Evolutionary conservation across 1,284 basidiomycete genomes (phyloP).

Genomic region (Cutaneotrichosporon curvatum): DNA sequence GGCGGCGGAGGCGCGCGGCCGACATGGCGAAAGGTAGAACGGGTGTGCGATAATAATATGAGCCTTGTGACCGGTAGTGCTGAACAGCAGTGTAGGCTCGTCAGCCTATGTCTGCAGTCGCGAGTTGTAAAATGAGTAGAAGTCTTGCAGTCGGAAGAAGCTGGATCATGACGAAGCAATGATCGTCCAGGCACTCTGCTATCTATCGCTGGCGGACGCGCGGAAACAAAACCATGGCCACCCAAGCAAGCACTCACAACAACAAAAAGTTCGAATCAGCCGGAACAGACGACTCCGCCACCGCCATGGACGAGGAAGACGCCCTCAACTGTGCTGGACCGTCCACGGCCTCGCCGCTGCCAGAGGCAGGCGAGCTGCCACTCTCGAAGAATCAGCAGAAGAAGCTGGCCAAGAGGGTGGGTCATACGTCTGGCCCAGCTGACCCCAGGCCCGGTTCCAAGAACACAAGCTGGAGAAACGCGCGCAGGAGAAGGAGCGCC

Average conservation of each 20-base stretch:
- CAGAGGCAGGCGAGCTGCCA: not conserved
- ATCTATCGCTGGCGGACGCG: too few species aligned
- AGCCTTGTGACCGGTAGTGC: too few species aligned
- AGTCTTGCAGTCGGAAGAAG: not conserved
- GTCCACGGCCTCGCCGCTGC: not conserved
- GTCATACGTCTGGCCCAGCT: conserved; percentile 14
- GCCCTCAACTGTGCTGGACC: not conserved
- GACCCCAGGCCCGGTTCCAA: conserved; percentile 12
- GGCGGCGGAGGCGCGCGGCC: conserved; percentile 77
- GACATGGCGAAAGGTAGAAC: conserved; percentile 38
- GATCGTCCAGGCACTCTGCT: too few species aligned
- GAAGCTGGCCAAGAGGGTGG: conserved; percentile 30
- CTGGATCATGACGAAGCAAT: not conserved
- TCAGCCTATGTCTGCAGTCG: too few species aligned
- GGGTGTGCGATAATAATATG: not conserved
- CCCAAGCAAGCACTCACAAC: too few species aligned
- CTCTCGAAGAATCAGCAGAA: conserved; percentile 32
- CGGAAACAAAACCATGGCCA: too few species aligned
- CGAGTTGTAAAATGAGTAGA: too few species aligned
- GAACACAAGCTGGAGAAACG: conserved; percentile 29
- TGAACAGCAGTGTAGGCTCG: too few species aligned
- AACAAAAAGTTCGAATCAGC: too few species aligned
- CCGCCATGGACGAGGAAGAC: conserved; percentile 1
- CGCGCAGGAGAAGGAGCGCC: conserved; percentile 28
- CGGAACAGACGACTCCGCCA: not conserved